phyloP scores from a whole-genome alignment of 257 asterid species.

The Ilex asprella region DNA sequence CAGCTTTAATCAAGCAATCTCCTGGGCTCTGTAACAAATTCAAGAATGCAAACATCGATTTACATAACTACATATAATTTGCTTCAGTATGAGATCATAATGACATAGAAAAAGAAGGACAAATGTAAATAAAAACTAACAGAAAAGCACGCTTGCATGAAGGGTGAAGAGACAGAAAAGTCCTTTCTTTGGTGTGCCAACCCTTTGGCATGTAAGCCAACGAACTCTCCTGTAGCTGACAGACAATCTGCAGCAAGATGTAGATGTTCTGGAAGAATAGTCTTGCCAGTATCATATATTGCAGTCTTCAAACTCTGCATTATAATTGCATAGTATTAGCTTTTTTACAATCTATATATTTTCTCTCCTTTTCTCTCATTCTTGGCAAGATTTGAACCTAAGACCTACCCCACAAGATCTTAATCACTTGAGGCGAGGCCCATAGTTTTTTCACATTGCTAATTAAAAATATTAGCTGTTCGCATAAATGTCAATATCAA shows the following conservation, averaged over 20 bases:
- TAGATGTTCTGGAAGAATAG: conserved; percentile 72
- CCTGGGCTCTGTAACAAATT: conserved; percentile 61
- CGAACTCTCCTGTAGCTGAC: conserved; percentile 72
- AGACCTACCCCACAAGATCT: too few species aligned
- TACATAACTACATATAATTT: background rate
- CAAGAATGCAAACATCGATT: conserved; percentile 12
- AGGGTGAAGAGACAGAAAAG: conserved; percentile 49
- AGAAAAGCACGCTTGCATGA: conserved; percentile 72
- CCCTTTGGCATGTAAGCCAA: conserved; percentile 66
- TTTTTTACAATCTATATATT: too few species aligned
- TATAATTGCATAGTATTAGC: conserved; percentile 8
- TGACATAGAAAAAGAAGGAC: conserved; percentile 5
- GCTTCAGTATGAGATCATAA: conserved; percentile 5
- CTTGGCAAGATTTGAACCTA: too few species aligned
- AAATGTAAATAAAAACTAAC: conserved; percentile 36
- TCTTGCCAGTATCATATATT: conserved; percentile 63
- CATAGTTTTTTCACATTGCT: too few species aligned
- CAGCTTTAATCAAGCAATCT: conserved; percentile 59
- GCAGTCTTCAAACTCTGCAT: conserved; percentile 77
- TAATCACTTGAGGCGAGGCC: too few species aligned
- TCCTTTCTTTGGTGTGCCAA: conserved; percentile 73
- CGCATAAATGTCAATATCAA: too few species aligned
- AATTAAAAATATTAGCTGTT: too few species aligned
- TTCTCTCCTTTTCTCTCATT: too few species aligned
- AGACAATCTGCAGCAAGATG: conserved; percentile 70